Conservation (phyloP, 495 filamentous ascomycete species). For the Penicillium egyptiacum region DNA sequence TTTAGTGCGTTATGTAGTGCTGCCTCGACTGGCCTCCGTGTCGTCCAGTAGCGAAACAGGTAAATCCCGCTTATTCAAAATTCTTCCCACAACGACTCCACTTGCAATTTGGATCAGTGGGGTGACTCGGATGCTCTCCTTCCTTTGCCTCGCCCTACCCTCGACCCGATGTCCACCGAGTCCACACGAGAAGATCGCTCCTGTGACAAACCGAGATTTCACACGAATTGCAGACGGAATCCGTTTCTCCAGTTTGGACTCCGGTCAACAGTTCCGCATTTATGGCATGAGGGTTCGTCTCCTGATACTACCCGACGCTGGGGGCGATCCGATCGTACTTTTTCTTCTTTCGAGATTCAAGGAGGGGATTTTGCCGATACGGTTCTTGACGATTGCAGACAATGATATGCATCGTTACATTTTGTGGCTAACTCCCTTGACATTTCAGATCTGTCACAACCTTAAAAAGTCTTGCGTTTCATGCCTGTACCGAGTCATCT, state of each 20-base stretch:
- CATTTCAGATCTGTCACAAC: conserved; percentile 5
- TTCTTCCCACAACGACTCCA: conserved; percentile 1
- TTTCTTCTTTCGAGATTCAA: conserved; percentile 1
- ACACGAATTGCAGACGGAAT: conserved; percentile 17
- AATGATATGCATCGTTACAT: not conserved
- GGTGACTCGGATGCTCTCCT: conserved; percentile 29
- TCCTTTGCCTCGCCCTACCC: conserved; percentile 7
- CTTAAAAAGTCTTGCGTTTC: not conserved
- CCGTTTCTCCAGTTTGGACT: conserved; percentile 1
- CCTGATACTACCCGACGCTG: not conserved
- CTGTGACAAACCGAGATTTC: conserved; percentile 6
- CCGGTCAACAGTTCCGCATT: conserved; percentile 10
- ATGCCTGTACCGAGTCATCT: not conserved
- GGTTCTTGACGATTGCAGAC: not conserved
- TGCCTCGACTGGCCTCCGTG: conserved; percentile 5
- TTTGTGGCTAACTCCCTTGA: not conserved
- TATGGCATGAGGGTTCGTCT: conserved; percentile 7
- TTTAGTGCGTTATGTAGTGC: no score
- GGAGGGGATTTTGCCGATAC: not conserved
- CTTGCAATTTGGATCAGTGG: conserved; percentile 20
- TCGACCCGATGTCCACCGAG: conserved; percentile 13
- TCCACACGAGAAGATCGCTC: not conserved
- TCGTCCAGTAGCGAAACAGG: conserved; percentile 10
- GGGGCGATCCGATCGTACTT: conserved; percentile 7
- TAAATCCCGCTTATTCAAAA: conserved; percentile 16